These are phyloP conservation scores for Plasmodium gallinaceum DNA, from an alignment of 169 alveolate species.

Conservation along the genomic window DNA sequence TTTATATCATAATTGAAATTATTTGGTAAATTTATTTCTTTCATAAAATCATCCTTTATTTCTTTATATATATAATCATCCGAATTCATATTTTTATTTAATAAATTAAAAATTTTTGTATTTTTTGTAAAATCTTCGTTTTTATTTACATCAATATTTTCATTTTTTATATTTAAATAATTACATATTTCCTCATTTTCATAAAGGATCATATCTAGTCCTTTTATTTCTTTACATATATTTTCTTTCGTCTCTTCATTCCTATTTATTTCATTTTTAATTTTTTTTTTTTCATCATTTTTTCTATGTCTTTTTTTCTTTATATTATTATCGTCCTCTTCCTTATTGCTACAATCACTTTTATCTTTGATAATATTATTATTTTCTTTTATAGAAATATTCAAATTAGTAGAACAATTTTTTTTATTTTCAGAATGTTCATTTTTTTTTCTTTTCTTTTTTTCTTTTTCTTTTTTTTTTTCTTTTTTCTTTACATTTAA, in stretches of 20 bases:
- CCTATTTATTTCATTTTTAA: neutral
- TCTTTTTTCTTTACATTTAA: neutral
- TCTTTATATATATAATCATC: conserved; percentile 70
- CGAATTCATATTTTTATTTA: conserved; percentile 42
- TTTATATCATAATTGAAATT: conserved; percentile 61
- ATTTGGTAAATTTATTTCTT: conserved; percentile 66
- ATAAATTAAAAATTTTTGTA: conserved; percentile 41
- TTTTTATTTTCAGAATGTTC: neutral
- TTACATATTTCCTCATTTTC: conserved; percentile 59
- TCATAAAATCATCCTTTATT: conserved; percentile 68
- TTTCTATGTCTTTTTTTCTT: conserved; percentile 17
- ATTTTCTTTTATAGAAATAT: neutral
- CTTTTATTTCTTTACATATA: neutral
- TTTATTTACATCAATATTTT: neutral
- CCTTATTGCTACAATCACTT: neutral
- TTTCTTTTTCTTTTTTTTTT: neutral
- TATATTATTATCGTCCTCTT: neutral
- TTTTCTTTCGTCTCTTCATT: neutral
- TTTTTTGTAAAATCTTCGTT: neutral
- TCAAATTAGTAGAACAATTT: neutral
- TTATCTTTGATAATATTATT: neutral
- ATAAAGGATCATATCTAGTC: conserved; percentile 22
- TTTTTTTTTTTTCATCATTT: conserved; percentile 3
- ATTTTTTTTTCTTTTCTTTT: neutral
- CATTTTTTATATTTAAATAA: conserved; percentile 41